phyloP scores from a whole-genome alignment of 345 rosid species.

The Salix suchowensis region DNA sequence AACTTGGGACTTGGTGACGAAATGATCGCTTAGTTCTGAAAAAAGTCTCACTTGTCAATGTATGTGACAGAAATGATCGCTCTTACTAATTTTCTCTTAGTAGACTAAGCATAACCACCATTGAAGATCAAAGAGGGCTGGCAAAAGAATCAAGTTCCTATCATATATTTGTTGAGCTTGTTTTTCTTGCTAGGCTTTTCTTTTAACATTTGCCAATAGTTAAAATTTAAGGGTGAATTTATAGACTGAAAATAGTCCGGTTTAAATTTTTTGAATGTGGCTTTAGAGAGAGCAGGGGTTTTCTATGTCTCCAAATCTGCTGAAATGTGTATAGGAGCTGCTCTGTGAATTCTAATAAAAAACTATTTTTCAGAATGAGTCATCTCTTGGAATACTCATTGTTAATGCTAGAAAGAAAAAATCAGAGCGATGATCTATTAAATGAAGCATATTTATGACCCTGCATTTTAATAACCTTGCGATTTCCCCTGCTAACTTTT shows the following conservation, averaged over 20 bases:
- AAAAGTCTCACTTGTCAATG: conserved; percentile 56
- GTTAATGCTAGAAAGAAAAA: background rate
- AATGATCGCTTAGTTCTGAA: conserved; percentile 82
- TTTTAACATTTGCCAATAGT: background rate
- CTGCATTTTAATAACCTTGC: background rate
- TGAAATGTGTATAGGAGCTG: background rate
- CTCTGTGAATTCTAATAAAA: background rate
- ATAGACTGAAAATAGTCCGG: background rate
- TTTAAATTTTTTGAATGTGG: background rate
- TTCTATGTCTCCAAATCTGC: background rate
- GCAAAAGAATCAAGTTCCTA: background rate
- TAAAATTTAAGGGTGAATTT: background rate
- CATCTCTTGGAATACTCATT: background rate
- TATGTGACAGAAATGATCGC: conserved; percentile 33
- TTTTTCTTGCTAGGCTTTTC: background rate
- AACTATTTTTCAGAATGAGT: background rate
- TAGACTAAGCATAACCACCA: conserved; percentile 5
- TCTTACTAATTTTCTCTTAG: conserved; percentile 9
- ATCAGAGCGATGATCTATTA: background rate
- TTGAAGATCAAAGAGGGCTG: background rate
- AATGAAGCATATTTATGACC: background rate
- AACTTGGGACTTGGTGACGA: conserved; percentile 97
- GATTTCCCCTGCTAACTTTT: no score
- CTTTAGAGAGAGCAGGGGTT: background rate
- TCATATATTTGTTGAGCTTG: background rate